A percentile compares a stretch with the other conserved stretches of the same genome.
Evolutionary conservation across 1,284 basidiomycete genomes (phyloP).

Genomic region (Vanrija humicola): DNA sequence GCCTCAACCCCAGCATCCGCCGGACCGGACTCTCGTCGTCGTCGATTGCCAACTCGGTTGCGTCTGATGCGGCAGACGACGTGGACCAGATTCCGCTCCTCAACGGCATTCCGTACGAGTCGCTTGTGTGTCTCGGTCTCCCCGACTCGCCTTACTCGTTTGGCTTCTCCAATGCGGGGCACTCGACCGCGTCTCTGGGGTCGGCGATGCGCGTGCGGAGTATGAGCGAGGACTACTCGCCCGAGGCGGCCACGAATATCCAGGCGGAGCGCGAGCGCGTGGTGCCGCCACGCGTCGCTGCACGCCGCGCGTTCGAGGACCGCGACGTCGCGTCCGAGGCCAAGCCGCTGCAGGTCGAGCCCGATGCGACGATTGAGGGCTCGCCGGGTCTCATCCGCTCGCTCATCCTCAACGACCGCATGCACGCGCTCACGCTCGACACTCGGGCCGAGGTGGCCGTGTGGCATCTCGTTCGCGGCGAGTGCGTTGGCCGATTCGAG

Average conservation of each 20-base stretch:
- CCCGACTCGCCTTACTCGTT: constrained; percentile 67
- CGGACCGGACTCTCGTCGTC: constrained; percentile 23
- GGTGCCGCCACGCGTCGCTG: constrained; percentile 21
- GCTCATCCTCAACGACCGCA: constrained; percentile 79
- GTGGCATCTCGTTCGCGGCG: constrained; percentile 83
- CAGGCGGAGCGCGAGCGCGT: background rate
- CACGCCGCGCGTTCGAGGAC: constrained; percentile 63
- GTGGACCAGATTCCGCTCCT: constrained; percentile 22
- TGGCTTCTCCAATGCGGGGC: constrained; percentile 35
- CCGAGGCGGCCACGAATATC: constrained; percentile 8
- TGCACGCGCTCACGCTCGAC: constrained; percentile 88
- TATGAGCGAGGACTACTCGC: constrained; percentile 17
- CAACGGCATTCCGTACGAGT: constrained; percentile 72
- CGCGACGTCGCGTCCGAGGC: constrained; percentile 81
- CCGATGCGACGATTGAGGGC: constrained; percentile 72
- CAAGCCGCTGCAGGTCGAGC: constrained; percentile 57
- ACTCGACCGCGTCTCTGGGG: constrained; percentile 71
- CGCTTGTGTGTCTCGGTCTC: constrained; percentile 70
- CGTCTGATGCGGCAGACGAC: constrained; percentile 26
- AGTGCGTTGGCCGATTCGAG: constrained; percentile 69
- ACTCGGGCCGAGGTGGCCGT: constrained; percentile 77
- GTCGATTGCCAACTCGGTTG: constrained; percentile 28
- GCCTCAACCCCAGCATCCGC: constrained; percentile 9
- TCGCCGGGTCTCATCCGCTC: constrained; percentile 79
- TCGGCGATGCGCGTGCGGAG: constrained; percentile 44